These are phyloP conservation scores for Spathaspora hagerdaliae DNA, from an alignment of 805 yeast genomes.

Conservation along the genomic window DNA sequence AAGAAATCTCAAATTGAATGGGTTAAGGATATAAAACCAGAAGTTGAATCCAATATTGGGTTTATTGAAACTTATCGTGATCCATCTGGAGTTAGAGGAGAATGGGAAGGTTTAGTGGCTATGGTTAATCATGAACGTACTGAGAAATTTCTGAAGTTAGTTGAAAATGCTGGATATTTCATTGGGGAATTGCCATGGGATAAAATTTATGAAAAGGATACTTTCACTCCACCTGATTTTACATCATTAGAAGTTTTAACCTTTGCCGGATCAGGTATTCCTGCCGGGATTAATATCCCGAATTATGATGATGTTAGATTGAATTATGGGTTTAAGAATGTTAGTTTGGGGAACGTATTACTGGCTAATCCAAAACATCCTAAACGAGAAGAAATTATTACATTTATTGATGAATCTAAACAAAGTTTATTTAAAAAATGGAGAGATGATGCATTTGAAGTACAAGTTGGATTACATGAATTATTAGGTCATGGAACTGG, in stretches of 20 bases:
- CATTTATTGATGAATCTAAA: constrained; percentile 55
- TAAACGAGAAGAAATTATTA: constrained; percentile 60
- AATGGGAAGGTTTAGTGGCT: constrained; percentile 90
- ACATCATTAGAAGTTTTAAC: constrained; percentile 86
- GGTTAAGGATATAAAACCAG: constrained; percentile 85
- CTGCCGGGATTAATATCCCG: constrained; percentile 92
- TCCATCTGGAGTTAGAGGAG: constrained; percentile 88
- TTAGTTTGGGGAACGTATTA: constrained; percentile 81
- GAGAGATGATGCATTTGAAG: constrained; percentile 82
- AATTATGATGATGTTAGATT: constrained; percentile 87
- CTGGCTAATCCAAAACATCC: constrained; percentile 65
- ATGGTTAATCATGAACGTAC: constrained; percentile 88
- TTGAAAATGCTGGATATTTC: constrained; percentile 59
- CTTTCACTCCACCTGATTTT: constrained; percentile 89
- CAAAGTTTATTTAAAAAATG: constrained; percentile 62
- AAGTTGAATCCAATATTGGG: constrained; percentile 70
- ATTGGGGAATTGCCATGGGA: constrained; percentile 77
- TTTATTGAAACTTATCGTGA: constrained; percentile 92
- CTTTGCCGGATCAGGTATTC: constrained; percentile 85
- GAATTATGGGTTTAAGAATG: constrained; percentile 83
- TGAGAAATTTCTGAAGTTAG: constrained; percentile 69
- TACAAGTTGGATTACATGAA: constrained; percentile 92
- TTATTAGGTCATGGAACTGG: constrained; percentile 91
- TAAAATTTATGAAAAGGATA: constrained; percentile 70
- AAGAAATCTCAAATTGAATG: constrained; percentile 79